Evolutionary conservation across 441 rosid genomes (phyloP).

Genomic region (Pelargonium citronellum): DNA sequence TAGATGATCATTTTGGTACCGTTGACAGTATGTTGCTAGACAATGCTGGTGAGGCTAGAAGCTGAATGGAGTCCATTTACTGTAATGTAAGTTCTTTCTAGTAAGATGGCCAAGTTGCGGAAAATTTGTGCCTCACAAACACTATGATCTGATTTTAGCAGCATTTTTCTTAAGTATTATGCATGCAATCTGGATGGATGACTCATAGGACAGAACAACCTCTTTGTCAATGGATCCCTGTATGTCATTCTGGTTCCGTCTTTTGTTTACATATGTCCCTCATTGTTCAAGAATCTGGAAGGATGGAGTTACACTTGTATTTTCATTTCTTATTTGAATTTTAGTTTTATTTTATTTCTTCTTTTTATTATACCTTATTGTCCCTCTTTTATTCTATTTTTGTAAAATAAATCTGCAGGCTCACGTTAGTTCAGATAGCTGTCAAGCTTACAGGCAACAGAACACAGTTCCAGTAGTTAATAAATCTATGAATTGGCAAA

Average conservation of each 20-base stretch:
- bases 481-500: conserved; percentile 39
- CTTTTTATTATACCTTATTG: not conserved
- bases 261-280: not conserved
- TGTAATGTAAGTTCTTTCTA: no score
- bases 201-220: not conserved
- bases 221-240: no score
- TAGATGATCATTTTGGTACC: not conserved
- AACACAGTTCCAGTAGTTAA: conserved; percentile 31
- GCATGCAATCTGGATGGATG: not conserved
- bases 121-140: not conserved
- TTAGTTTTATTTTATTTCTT: not conserved
- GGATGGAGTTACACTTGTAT: conserved; percentile 7
- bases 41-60: not conserved
- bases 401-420: conserved; percentile 27
- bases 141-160: not conserved
- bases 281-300: not conserved
- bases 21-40: not conserved
- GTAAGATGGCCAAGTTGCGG: not conserved
- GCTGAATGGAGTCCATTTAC: not conserved
- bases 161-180: not conserved
- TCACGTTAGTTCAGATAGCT: conserved; percentile 6
- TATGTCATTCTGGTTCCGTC: not conserved
- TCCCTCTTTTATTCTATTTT: not conserved
- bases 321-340: not conserved
- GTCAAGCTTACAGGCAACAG: conserved; percentile 26